Base-by-base conservation (phyloP, 1,139 yeast genomes). In the Saccharomycopsis hybrid region DNA sequence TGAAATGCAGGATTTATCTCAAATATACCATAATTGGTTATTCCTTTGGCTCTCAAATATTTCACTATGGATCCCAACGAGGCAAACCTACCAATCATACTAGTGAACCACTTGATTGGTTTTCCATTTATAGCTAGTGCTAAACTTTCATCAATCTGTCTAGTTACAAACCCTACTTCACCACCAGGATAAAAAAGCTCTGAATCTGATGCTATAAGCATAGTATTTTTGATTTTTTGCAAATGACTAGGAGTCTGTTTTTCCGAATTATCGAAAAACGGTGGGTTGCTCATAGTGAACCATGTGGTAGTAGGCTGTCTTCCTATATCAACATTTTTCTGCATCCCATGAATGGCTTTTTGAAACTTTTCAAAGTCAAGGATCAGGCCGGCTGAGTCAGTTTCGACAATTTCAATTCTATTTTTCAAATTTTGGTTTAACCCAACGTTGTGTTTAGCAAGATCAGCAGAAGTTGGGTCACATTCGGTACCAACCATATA, bases 241-340 rank as follows among this genome's bases (percentile, higher is more conserved):
- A 18, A 11, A 13, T 40, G 42, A 13, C 3, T 8, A 5, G 29
- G 9, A 7, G 18, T 8, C 13, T 43, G 43, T 5, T 31, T 25
- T 30, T 50, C 48, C 7, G 46, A 18, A 25, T 33, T 40, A 35
- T 50, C 53, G 36, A 50, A 52, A 42, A 52, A 52, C 29, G 55
- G 55, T 5, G 55, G 55, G 25, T 52, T 52, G 41, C 55, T 50
- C 44, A 52, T 52, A 5, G 47, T 49, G 32, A 46, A 9, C 4
- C 36, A 13, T 29, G 25, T 8, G 13, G 28, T 32, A 4, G 5
- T 32, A 2, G 25, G 27, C 4, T 13, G 13, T 37, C 13, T 35
- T 7, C 18, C 30, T 3, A 9, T 9, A 5, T 43, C 13, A 25
- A 25, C 33, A 25, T 27, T 30, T 8, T 28, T 5, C 18, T 3